Conservation (phyloP, 2,329 filamentous ascomycete genomes). For the Penicillium sp. region DNA sequence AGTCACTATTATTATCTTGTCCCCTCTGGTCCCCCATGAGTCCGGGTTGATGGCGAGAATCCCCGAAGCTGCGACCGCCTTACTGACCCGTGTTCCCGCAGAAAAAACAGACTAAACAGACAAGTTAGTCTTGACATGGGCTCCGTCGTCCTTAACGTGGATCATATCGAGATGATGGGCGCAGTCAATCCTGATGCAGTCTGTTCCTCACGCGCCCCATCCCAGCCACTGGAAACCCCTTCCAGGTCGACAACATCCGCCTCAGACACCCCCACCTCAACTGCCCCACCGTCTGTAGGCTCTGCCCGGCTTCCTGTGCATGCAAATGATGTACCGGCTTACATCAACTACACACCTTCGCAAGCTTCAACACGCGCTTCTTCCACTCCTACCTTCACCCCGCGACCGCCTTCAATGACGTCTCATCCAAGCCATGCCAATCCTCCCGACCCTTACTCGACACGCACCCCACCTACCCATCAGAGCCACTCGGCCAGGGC, state of each 20-base stretch:
- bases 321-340: slow-evolving; percentile 38
- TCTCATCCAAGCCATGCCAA: slow-evolving; percentile 36
- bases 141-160: slow-evolving; percentile 62
- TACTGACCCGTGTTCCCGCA: slow-evolving; percentile 10
- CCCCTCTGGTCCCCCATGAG: neutral
- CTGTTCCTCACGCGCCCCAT: slow-evolving; percentile 30
- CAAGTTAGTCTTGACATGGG: slow-evolving; percentile 48
- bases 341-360: slow-evolving; percentile 31
- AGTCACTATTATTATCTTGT: no score
- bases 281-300: slow-evolving; percentile 37
- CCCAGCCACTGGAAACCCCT: slow-evolving; percentile 10
- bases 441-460: slow-evolving; percentile 21
- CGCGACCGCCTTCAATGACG: slow-evolving; percentile 50
- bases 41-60: neutral
- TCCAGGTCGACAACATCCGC: slow-evolving; percentile 26
- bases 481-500: slow-evolving; percentile 17
- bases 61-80: slow-evolving; percentile 7
- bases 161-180: slow-evolving; percentile 61
- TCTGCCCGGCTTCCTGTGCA: slow-evolving; percentile 31
- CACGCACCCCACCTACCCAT: slow-evolving; percentile 22
- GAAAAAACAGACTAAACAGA: slow-evolving; percentile 33
- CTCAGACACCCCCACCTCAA: slow-evolving; percentile 36
- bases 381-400: slow-evolving; percentile 20
- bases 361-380: slow-evolving; percentile 23
- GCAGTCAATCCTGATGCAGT: slow-evolving; percentile 43